Base-by-base conservation (phyloP, 352 stramenopile species). In the Elongisporangium prolatum region DNA sequence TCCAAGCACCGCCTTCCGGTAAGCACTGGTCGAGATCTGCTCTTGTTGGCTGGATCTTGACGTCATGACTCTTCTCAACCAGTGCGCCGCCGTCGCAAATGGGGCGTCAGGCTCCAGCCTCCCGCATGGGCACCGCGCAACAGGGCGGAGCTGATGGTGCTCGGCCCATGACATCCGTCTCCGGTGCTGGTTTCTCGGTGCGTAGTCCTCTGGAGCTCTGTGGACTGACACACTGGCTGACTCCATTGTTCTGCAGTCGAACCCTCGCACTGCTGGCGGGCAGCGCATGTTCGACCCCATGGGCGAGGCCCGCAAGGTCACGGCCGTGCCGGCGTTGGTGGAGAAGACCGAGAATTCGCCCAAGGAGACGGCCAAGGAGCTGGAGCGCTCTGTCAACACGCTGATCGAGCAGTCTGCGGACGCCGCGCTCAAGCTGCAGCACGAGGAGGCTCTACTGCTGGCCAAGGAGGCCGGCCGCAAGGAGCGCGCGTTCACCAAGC, bases 291-390 rank as follows among this genome's bases (percentile, higher is more conserved):
- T 98, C 64, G 91, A 98, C 59, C 93, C 92, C 1, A 75, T 98
- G 62, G 92, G 95, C 9, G 86, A 97, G 67, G 75, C 76, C 10
- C 74, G 88, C 24, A 90, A 91, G 68, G 77, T 72, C 22, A 88
- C 80, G 0, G 86, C 91, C 2, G 73, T 91, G 21, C 82, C 89
- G 38, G 67, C 81, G 21, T 71, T 98, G 1, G 77, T 91, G 10
- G 91, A 97, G 59, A 98, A 97, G 68, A 78, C 73, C 6, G 92
- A 98, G 55, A 97, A 97, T 40, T 94, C 86, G 13, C 89, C 89
- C 1, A 96, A 98, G 53, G 91, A 98, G 60, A 82, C 93, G 10
- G 91, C 94, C 0, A 91, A 91, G 38, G 79, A 98, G 44, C 74
- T 98, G 52, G 94, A 98, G 64, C 83, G 86, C 13, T 71, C 89